phyloP scores from a whole-genome alignment of 345 rosid species.

The Microcos paniculata region DNA sequence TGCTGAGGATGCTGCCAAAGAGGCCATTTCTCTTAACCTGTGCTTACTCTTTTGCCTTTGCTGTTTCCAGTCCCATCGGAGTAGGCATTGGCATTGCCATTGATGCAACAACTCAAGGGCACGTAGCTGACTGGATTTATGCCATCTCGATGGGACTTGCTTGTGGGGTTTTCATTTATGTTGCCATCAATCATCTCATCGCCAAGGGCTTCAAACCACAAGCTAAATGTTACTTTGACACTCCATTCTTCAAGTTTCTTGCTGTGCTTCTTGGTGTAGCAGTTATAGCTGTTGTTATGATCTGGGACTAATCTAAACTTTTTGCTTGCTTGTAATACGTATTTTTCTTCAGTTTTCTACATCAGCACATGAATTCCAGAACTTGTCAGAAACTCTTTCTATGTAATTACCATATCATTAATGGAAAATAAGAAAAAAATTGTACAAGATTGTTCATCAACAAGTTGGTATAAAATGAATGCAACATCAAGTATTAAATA shows the following conservation, averaged over 20 bases:
- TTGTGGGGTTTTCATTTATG: slow-evolving; percentile 80
- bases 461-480: background rate
- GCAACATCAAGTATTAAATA: background rate
- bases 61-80: slow-evolving; percentile 72
- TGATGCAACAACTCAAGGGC: slow-evolving; percentile 70
- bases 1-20: slow-evolving; percentile 70
- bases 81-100: slow-evolving; percentile 85
- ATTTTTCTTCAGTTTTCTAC: background rate
- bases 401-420: background rate
- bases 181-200: slow-evolving; percentile 82
- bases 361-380: background rate
- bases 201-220: slow-evolving; percentile 75
- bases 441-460: background rate
- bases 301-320: slow-evolving; percentile 49
- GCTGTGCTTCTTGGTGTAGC: slow-evolving; percentile 71
- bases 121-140: slow-evolving; percentile 62
- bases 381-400: background rate
- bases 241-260: slow-evolving; percentile 67
- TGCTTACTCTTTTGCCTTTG: slow-evolving; percentile 76
- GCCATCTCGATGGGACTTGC: slow-evolving; percentile 84
- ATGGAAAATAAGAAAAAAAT: no score
- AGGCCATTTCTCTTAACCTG: slow-evolving; percentile 66
- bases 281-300: slow-evolving; percentile 76
- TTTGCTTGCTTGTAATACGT: background rate
- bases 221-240: slow-evolving; percentile 43